Conservation (phyloP, 192 early-diverging fungal species). For the Coemansia sp. region DNA sequence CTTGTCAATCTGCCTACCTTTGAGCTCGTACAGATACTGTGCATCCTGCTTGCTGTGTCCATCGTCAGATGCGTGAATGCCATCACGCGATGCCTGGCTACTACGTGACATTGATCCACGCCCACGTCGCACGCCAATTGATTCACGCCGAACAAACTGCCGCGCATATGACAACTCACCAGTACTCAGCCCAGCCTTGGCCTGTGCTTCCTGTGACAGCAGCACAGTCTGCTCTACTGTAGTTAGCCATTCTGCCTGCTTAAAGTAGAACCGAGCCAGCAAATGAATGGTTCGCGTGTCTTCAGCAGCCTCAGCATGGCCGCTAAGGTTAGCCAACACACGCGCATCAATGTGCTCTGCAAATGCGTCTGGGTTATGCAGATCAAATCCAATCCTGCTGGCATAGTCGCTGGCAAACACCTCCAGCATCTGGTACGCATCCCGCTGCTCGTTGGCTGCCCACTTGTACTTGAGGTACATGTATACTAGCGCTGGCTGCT, state of each 20-base stretch:
- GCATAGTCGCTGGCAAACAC: conserved; percentile 73
- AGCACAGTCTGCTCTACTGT: conserved; percentile 27
- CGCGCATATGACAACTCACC: background rate
- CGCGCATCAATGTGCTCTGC: conserved; percentile 25
- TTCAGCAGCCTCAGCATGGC: conserved; percentile 1
- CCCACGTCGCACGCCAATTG: background rate
- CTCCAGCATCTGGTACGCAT: conserved; percentile 72
- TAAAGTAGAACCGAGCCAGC: conserved; percentile 84
- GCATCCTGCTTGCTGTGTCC: conserved; percentile 12
- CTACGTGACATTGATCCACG: background rate
- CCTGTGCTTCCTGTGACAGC: conserved; percentile 24
- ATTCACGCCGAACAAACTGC: background rate
- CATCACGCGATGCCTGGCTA: background rate
- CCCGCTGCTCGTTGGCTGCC: conserved; percentile 31
- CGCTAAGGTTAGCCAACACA: conserved; percentile 4
- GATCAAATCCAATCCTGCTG: conserved; percentile 36
- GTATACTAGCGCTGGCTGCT: conserved; percentile 63
- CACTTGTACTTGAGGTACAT: conserved; percentile 80
- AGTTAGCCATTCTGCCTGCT: conserved; percentile 92
- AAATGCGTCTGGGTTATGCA: conserved; percentile 30
- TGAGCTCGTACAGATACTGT: conserved; percentile 30
- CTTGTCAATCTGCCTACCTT: conserved; percentile 34
- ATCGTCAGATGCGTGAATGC: background rate
- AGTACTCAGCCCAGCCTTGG: conserved; percentile 20
- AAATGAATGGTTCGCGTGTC: conserved; percentile 37